A percentile compares a stretch with the other conserved stretches of the same genome.
Conservation (phyloP, 768 basidiomycete genomes). For the Lactarius hatsudake region DNA sequence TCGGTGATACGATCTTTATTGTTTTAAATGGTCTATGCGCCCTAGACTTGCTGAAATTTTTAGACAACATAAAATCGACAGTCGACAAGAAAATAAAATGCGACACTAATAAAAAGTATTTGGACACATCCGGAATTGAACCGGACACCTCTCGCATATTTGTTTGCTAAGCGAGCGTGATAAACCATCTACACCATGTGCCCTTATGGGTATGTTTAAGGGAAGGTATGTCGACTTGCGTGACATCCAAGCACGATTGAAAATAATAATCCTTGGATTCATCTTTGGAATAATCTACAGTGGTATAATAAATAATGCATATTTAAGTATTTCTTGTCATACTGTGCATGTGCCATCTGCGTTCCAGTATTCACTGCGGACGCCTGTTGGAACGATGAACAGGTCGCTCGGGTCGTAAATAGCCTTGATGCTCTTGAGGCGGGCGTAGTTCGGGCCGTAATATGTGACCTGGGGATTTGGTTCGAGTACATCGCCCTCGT, state of each 20-base stretch:
- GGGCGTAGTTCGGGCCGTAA: conserved; percentile 38
- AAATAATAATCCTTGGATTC: neutral
- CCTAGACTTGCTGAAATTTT: neutral
- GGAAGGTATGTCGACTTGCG: conserved; percentile 28
- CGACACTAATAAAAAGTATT: neutral
- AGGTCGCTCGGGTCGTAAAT: conserved; percentile 37
- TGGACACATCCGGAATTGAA: conserved; percentile 25
- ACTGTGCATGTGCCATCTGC: conserved; percentile 31
- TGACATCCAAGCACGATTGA: neutral
- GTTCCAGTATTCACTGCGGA: conserved; percentile 39
- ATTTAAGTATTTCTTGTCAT: neutral
- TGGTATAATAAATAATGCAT: neutral
- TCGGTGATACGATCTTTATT: neutral
- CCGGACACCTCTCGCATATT: conserved; percentile 22
- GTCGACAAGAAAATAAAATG: neutral
- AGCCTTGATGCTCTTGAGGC: conserved; percentile 34
- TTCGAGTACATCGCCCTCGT: conserved; percentile 38
- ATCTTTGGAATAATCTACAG: neutral
- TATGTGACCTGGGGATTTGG: conserved; percentile 35
- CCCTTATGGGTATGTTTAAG: conserved; percentile 31
- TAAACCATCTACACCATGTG: conserved; percentile 23
- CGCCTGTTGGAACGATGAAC: conserved; percentile 36
- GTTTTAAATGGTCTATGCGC: neutral
- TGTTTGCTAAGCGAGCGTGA: conserved; percentile 21
- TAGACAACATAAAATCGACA: neutral